phyloP scores from a whole-genome alignment of 1,284 basidiomycete species.

The Cutaneotrichosporon daszewskae region DNA sequence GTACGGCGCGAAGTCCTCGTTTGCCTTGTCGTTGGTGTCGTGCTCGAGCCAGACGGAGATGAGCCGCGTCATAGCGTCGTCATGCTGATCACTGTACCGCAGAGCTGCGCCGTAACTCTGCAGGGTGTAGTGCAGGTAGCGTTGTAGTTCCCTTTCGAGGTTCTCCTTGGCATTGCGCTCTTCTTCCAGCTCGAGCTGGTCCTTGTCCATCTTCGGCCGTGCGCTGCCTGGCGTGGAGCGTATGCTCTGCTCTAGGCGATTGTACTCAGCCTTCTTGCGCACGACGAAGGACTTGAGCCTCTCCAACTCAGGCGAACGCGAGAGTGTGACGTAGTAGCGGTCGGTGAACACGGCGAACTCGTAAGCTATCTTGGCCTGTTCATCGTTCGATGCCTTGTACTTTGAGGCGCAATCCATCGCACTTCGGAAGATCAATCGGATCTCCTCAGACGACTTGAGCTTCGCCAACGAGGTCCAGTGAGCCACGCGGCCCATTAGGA shows the following conservation, averaged over 20 bases:
- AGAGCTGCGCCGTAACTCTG: slow-evolving; percentile 78
- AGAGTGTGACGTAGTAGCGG: slow-evolving; percentile 67
- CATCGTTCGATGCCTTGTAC: slow-evolving; percentile 14
- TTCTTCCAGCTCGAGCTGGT: slow-evolving; percentile 55
- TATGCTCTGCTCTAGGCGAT: slow-evolving; percentile 16
- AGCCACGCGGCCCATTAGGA: slow-evolving; percentile 54
- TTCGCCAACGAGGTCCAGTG: slow-evolving; percentile 84
- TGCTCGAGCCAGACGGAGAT: slow-evolving; percentile 79
- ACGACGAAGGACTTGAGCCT: slow-evolving; percentile 68
- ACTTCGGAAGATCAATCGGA: slow-evolving; percentile 62
- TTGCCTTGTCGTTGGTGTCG: slow-evolving; percentile 55
- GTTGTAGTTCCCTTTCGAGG: slow-evolving; percentile 56
- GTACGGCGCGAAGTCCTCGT: slow-evolving; percentile 49
- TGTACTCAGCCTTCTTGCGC: slow-evolving; percentile 53
- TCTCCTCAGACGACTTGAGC: slow-evolving; percentile 71
- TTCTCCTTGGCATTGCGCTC: slow-evolving; percentile 52
- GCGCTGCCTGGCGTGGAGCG: slow-evolving; percentile 20
- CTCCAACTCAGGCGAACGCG: slow-evolving; percentile 65
- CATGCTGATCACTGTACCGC: slow-evolving; percentile 61
- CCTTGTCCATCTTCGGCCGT: slow-evolving; percentile 31
- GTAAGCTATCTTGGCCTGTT: slow-evolving; percentile 65
- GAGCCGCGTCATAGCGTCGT: slow-evolving; percentile 73
- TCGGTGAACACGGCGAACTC: slow-evolving; percentile 86
- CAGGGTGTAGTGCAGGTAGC: slow-evolving; percentile 69
- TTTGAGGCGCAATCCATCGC: slow-evolving; percentile 14